A percentile compares a stretch with the other conserved stretches of the same genome.
Evolutionary conservation across 2,329 filamentous ascomycete species (phyloP).

Genomic region (Penicillium sp.): DNA sequence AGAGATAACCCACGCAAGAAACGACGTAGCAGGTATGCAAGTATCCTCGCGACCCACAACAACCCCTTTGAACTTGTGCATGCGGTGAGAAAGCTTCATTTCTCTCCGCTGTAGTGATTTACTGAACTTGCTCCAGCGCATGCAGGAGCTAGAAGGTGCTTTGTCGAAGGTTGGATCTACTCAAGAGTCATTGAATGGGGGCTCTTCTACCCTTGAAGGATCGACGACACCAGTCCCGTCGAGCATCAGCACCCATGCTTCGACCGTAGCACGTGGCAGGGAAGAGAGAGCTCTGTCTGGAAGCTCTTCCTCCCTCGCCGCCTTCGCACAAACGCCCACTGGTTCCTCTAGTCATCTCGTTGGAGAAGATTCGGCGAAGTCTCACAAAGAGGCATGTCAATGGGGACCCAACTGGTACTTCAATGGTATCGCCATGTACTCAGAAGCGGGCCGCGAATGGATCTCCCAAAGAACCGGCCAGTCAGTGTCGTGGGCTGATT

Average conservation of each 20-base stretch:
- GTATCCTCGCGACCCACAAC: not conserved
- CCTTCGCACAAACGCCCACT: not conserved
- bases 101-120: constrained; percentile 6
- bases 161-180: constrained; percentile 1
- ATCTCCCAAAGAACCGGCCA: constrained; percentile 19
- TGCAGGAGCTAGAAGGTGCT: constrained; percentile 14
- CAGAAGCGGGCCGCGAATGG: constrained; percentile 17
- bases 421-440: constrained; percentile 19
- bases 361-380: not conserved
- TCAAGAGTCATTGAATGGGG: not conserved
- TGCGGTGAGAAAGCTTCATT: not conserved
- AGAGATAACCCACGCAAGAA: constrained; percentile 17
- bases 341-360: not conserved
- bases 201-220: not conserved
- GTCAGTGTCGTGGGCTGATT: constrained; percentile 7
- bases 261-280: not conserved
- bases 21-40: constrained; percentile 9
- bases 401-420: constrained; percentile 23
- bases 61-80: not conserved
- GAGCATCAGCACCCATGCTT: not conserved
- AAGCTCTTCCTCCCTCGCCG: not conserved
- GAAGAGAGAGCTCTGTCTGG: not conserved
- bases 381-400: constrained; percentile 3
- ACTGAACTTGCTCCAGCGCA: constrained; percentile 10
- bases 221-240: not conserved